Percentiles rank a stretch among this genome's conserved stretches.
Evolutionary conservation across 352 stramenopile species (phyloP).

Genomic region (Phytopythium aichiense): DNA sequence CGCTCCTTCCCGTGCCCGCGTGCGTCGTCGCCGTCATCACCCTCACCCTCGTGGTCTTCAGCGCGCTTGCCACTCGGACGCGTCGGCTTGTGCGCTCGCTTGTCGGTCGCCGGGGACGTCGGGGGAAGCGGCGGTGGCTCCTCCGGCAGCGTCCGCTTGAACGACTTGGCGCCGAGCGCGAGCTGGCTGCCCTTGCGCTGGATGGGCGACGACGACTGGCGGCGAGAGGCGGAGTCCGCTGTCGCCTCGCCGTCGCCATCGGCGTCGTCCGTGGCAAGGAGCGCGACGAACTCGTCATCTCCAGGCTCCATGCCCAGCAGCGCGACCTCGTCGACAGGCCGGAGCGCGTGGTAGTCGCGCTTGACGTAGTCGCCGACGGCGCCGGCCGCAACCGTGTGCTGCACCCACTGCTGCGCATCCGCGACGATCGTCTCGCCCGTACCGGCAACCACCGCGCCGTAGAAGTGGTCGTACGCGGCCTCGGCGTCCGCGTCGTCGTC

Average conservation of each 20-base stretch:
- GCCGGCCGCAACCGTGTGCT: constrained; percentile 33
- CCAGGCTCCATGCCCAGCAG: constrained; percentile 32
- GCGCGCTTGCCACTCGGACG: background rate
- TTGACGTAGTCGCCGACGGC: constrained; percentile 48
- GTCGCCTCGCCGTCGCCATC: constrained; percentile 17
- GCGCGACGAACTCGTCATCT: constrained; percentile 57
- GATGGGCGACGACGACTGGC: constrained; percentile 23
- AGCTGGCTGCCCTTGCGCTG: constrained; percentile 33
- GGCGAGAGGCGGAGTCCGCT: constrained; percentile 3
- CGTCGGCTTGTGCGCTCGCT: background rate
- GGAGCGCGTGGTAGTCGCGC: constrained; percentile 59
- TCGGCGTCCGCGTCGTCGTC: constrained; percentile 54
- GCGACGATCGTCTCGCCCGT: constrained; percentile 58
- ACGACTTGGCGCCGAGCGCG: background rate
- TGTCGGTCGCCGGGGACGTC: background rate
- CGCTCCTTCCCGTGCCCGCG: background rate
- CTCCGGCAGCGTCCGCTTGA: background rate
- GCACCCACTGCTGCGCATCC: constrained; percentile 66
- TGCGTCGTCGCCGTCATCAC: background rate
- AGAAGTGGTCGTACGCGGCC: constrained; percentile 63
- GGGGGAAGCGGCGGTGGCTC: background rate
- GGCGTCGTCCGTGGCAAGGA: constrained; percentile 42
- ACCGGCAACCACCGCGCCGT: constrained; percentile 38
- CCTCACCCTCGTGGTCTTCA: constrained; percentile 1
- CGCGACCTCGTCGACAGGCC: constrained; percentile 47